Conservation (phyloP, 179 eudicot genomes). For the Spinacia oleracea region DNA sequence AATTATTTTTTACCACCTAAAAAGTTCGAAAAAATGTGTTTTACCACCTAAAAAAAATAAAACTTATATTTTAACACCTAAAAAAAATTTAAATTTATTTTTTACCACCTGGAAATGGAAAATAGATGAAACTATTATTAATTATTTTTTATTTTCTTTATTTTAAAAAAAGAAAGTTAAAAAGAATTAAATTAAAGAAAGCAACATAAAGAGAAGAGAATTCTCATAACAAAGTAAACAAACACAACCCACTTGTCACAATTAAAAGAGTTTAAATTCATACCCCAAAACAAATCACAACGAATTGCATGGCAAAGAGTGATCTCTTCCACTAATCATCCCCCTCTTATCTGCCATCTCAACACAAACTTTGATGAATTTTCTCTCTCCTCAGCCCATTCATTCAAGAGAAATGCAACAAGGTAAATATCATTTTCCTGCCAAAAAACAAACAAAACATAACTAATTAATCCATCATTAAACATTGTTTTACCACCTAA, state of each 20-base stretch:
- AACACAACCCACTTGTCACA: conserved; percentile 37
- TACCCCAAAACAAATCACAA: conserved; percentile 27
- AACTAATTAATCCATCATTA: background rate
- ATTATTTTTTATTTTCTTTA: no score
- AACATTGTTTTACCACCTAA: background rate
- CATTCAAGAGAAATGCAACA: conserved; percentile 48
- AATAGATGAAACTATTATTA: no score
- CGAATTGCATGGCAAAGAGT: conserved; percentile 43
- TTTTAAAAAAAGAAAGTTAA: background rate
- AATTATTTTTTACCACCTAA: no score
- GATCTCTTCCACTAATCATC: conserved; percentile 43
- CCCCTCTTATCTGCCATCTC: conserved; percentile 21
- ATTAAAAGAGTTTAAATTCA: background rate
- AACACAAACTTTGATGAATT: conserved; percentile 11
- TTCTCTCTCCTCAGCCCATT: conserved; percentile 16
- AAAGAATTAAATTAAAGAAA: background rate
- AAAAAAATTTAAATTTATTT: no score
- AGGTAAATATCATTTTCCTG: conserved; percentile 35
- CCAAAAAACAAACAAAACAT: background rate
- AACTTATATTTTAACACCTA: no score
- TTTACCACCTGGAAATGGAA: no score
- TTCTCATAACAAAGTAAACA: conserved; percentile 6
- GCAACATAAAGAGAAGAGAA: background rate
- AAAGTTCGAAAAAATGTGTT: no score
- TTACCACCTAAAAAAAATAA: no score